Evolutionary conservation across 176 grass and related monocot species (phyloP), one percentile per base, ranked within the genome.

Genomic region (Avena sativa): DNA sequence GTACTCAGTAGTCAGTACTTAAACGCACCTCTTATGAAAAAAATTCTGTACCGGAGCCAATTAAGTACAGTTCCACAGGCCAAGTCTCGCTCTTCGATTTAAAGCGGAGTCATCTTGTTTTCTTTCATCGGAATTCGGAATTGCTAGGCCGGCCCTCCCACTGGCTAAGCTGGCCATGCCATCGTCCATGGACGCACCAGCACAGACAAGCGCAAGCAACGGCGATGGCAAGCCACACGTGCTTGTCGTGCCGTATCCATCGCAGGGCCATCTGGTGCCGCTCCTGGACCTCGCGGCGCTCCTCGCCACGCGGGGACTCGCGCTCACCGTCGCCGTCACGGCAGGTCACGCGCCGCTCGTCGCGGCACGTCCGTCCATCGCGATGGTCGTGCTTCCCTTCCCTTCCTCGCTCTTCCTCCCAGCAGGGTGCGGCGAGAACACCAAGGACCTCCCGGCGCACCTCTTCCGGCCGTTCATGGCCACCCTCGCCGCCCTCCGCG

Each of bases 241-340:
- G 16, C 74, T 86, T 9, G 17, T 71, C 23, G 76, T 86, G 58
- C 87, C 91, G n/a, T 93, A 82, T 71, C 91, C 91, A 21, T 85
- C 88, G 59, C 85, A 85, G 44, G 91, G 91, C 0, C 88, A 90
- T 71, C 84, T 93, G 76, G 85, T 93, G 2, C 63, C 91, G 44
- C 91, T 93, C 25, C 91, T 93, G 9, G 91, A 93, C 85, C 76
- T 90, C 19, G 82, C 82, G 19, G 81, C 83, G 44, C 85, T 85
- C 51, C 88, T 90, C 13, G 63, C 91, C 9, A 28, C 47, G 8
- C 88, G 82, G 16, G 84, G 89, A 4, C 63, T 93, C 48, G 51
- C 82, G 4, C 28, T 90, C 49, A 74, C 85, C 71, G 82, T 88
- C 15, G 78, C 78, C 71, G 64, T 90, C 72, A 93, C 88, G 55